Base-by-base conservation (phyloP, 805 yeast species). In the Spathaspora boniae region DNA sequence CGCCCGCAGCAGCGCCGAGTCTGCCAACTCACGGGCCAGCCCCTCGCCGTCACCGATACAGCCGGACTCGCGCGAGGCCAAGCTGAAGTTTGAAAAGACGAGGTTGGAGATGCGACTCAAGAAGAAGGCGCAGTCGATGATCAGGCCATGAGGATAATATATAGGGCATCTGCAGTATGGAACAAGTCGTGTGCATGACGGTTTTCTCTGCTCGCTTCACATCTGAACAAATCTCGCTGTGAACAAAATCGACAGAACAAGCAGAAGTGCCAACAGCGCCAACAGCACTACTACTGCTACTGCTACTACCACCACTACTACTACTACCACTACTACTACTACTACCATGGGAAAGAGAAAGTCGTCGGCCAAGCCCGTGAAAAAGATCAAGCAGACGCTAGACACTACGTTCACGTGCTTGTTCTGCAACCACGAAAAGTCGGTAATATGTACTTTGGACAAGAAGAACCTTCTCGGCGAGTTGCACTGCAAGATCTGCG, bases 381-480 rank as follows among this genome's bases (percentile, higher is more conserved):
- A 83, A 60, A 81, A 75, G 58, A 63, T 86, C 46, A 87, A 84
- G 45, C 93, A 83, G 51, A 82, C 58, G 34, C 70, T 89, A 45
- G 95, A 87, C 39, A 78, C 87, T 3, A 76, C 84, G 40, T 89
- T 89, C 66, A 80, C 91, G 33, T 91, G 98, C 64, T 67, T 93
- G 37, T 91, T 91, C 60, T 91, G 98, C 62, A 91, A 91, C 60
- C 98, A 91, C 63, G 98, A 91, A 54, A 82, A 82, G 49, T 82
- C 96, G 2, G 95, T 91, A 27, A 75, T 82, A 26, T 89, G 97
- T 56, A 76, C 85, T 6, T 59, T 91, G 60, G 98, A 91, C 59
- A 91, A 87, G 64, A 86, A 83, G 58, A 71, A 81, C 43, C 80
- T 85, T 40, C 73, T 91, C 30, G 98, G 98, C 16, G 78, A 82